Base-by-base conservation (phyloP, 306 rosid genomes). In the Argentina anserina region DNA sequence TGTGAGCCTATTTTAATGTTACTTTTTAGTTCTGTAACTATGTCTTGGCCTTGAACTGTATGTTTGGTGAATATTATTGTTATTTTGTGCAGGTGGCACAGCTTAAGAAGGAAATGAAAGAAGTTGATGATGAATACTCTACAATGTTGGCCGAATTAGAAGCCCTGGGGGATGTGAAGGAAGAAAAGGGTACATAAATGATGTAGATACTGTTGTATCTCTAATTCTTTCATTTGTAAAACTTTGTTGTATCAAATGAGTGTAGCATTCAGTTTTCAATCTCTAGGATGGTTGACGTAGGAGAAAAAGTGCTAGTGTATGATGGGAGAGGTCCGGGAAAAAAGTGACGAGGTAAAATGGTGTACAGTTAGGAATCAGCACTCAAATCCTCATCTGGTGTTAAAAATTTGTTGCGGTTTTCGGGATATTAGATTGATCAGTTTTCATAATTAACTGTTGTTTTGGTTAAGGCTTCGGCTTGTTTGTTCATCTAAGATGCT, bases 81-180 rank as follows among this genome's bases (percentile, higher is more conserved):
- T 71, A 72, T 52, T 73, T 1, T 69, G 46, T 79, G 63, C 93
- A 94, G 99, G 97, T 70, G 74, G 77, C 73, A 1, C 49, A 2
- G 39, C 90, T 94, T 71, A 80, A 77, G 82, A 87, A 64, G 74
- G 69, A 84, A 77, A 79, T 91, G 72, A 71, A 81, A 74, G 84
- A 67, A 75, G 79, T 86, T 31, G 66, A 71, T 15, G 47, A 8
- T 0, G 82, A 87, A 59, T 84, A 87, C 69, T 9, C 52, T 18
- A 84, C 46, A 55, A 81, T 91, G 72, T 67, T 82, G 80, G 82
- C 81, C 12, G 86, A 85, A 77, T 34, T 83, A 52, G 72, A 79
- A 67, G 49, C 74, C 1, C 7, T 87, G 58, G 84, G 77, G 53
- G n/a, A 43, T 25, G 21, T 86, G 47, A 86, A 88, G 75, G 78